Evolutionary conservation across 345 rosid genomes (phyloP).

Genomic region (Litchi chinensis): DNA sequence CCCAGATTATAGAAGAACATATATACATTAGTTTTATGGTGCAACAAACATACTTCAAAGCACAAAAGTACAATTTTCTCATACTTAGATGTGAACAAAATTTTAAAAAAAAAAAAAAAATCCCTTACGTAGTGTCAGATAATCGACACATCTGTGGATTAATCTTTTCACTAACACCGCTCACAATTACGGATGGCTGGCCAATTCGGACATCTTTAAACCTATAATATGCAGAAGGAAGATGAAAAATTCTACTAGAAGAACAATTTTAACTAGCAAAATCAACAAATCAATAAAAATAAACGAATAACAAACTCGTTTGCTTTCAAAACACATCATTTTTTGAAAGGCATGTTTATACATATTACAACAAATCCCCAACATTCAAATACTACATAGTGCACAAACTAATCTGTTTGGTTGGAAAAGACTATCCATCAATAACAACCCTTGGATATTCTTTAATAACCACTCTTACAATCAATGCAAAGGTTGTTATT

Average conservation of each 20-base stretch:
- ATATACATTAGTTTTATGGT: neutral
- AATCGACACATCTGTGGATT: slow-evolving; percentile 83
- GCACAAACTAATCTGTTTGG: neutral
- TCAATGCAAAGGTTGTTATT: too few relatives aligned
- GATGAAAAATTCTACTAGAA: neutral
- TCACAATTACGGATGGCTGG: slow-evolving; percentile 45
- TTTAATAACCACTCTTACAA: too few relatives aligned
- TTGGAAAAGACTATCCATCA: too few relatives aligned
- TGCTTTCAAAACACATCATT: neutral
- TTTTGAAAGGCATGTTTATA: neutral
- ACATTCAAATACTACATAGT: neutral
- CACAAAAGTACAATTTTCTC: neutral
- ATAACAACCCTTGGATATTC: too few relatives aligned
- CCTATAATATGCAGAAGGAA: slow-evolving; percentile 41
- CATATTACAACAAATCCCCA: neutral
- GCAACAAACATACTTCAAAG: neutral
- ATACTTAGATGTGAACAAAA: neutral
- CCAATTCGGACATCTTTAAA: slow-evolving; percentile 76
- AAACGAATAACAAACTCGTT: neutral
- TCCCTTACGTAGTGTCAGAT: slow-evolving; percentile 81
- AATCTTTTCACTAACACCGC: slow-evolving; percentile 38
- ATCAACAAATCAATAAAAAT: neutral
- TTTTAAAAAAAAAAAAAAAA: slow-evolving; percentile 8
- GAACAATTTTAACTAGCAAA: slow-evolving; percentile 1
- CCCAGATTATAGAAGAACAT: neutral